Conservation (phyloP, 257 asterid species). For the Ehretia macrophylla region DNA sequence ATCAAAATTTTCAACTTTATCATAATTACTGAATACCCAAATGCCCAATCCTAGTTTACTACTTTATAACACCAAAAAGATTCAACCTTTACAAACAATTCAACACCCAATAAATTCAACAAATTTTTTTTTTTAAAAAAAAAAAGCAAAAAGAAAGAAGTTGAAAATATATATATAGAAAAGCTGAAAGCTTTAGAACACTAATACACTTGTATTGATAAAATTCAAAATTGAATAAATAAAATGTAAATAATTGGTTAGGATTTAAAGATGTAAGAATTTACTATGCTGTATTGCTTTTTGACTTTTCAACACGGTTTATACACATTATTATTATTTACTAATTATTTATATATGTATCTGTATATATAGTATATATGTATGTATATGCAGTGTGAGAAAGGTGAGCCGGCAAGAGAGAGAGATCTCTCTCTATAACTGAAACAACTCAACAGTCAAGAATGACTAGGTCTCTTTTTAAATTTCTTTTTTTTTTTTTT, state of each 20-base stretch:
- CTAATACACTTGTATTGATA: neutral
- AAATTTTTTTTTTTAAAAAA: no score
- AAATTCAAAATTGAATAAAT: neutral
- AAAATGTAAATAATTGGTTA: constrained; percentile 10
- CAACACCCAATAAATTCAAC: constrained; percentile 10
- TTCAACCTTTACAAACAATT: constrained; percentile 23
- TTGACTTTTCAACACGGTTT: constrained; percentile 83
- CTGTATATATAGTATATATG: constrained; percentile 15
- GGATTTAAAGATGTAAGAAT: constrained; percentile 28
- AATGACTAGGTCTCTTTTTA: constrained; percentile 2
- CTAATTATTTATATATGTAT: constrained; percentile 1
- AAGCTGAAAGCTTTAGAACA: neutral
- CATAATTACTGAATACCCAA: constrained; percentile 7
- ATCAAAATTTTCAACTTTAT: constrained; percentile 17
- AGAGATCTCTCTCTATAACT: constrained; percentile 23
- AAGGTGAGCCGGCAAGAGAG: constrained; percentile 31
- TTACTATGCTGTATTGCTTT: constrained; percentile 14
- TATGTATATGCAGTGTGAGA: neutral
- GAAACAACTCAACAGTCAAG: constrained; percentile 15
- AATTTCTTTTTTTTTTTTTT: neutral
- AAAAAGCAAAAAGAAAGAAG: constrained; percentile 14
- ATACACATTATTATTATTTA: neutral
- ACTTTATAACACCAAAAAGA: constrained; percentile 14
- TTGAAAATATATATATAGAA: constrained; percentile 12
- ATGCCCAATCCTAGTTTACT: constrained; percentile 7